These are phyloP conservation scores for Mortierella sp. DNA, from an alignment of 371 early-diverging fungal species.

Conservation along the genomic window DNA sequence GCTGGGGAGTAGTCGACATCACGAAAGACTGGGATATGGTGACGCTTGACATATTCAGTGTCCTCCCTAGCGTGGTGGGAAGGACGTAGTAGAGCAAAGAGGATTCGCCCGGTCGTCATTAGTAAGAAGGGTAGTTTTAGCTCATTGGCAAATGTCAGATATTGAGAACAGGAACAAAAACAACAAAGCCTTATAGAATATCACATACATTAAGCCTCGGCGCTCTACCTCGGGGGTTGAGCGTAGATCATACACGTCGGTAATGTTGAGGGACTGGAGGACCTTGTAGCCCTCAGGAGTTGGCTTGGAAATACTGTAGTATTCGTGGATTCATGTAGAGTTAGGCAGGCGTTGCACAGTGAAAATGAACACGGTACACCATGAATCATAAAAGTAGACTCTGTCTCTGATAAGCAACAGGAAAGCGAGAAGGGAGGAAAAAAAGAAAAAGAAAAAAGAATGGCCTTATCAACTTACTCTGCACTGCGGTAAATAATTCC, in stretches of 20 bases:
- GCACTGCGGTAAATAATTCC: conserved; percentile 51
- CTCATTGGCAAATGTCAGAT: neutral
- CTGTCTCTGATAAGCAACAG: neutral
- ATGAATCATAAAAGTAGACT: neutral
- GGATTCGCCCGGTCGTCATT: too few species aligned
- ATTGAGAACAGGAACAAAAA: neutral
- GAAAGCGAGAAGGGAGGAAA: too few species aligned
- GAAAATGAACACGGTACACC: too few species aligned
- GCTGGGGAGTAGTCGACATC: conserved; percentile 70
- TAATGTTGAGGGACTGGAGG: conserved; percentile 59
- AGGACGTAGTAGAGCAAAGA: neutral
- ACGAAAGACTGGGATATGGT: conserved; percentile 66
- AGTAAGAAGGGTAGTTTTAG: neutral
- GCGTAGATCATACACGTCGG: conserved; percentile 65
- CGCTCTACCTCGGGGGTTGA: conserved; percentile 64
- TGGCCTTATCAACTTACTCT: conserved; percentile 38
- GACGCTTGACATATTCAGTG: conserved; percentile 41
- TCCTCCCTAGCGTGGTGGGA: neutral
- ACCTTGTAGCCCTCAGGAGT: conserved; percentile 60
- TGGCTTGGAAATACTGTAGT: conserved; percentile 56
- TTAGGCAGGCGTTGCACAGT: neutral
- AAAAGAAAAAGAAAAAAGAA: too few species aligned
- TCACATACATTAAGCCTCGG: conserved; percentile 56
- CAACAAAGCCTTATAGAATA: neutral
- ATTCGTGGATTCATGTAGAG: conserved; percentile 4